A percentile compares a stretch with the other conserved stretches of the same genome.
These are phyloP conservation scores for Tremellales sp. DNA, from an alignment of 1,284 basidiomycete species.

Conservation along the genomic window DNA sequence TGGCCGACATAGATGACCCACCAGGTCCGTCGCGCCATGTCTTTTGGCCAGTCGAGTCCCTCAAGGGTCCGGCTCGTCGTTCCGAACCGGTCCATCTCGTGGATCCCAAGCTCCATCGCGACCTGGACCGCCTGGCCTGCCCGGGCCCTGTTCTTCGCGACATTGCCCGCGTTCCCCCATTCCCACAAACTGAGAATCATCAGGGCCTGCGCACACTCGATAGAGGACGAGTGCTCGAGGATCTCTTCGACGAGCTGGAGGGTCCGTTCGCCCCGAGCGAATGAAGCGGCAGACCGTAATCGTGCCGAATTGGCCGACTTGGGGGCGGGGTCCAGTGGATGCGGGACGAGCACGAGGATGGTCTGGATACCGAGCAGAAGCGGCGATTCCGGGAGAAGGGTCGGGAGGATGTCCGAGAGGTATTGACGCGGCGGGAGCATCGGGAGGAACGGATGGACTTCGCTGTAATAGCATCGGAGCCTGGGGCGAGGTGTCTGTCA, in stretches of 20 bases:
- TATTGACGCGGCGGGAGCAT: slow-evolving; percentile 43
- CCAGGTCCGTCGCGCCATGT: slow-evolving; percentile 47
- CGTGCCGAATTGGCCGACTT: slow-evolving; percentile 36
- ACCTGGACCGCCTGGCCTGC: slow-evolving; percentile 35
- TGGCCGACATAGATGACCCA: slow-evolving; percentile 46
- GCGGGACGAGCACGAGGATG: slow-evolving; percentile 45
- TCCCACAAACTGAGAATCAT: slow-evolving; percentile 46
- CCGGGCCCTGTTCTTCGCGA: slow-evolving; percentile 26
- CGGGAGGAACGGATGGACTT: slow-evolving; percentile 47
- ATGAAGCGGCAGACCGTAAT: slow-evolving; percentile 32
- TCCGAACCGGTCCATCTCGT: slow-evolving; percentile 35
- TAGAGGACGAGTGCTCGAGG: slow-evolving; percentile 9
- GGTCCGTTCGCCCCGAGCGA: slow-evolving; percentile 22
- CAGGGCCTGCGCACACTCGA: slow-evolving; percentile 46
- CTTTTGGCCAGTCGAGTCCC: slow-evolving; percentile 41
- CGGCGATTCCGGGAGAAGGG: slow-evolving; percentile 38
- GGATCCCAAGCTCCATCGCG: slow-evolving; percentile 45
- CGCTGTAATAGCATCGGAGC: slow-evolving; percentile 44
- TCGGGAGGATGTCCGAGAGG: slow-evolving; percentile 30
- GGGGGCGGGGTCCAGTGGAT: slow-evolving; percentile 41
- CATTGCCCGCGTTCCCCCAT: slow-evolving; percentile 41
- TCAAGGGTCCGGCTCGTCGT: slow-evolving; percentile 25
- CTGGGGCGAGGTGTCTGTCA: slow-evolving; percentile 14
- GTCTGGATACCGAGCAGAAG: slow-evolving; percentile 47
- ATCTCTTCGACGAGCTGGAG: slow-evolving; percentile 22